Percentiles rank a stretch among this genome's conserved stretches.
phyloP scores from a whole-genome alignment of 2,329 filamentous ascomycete species.

The Alternaria postmessia region DNA sequence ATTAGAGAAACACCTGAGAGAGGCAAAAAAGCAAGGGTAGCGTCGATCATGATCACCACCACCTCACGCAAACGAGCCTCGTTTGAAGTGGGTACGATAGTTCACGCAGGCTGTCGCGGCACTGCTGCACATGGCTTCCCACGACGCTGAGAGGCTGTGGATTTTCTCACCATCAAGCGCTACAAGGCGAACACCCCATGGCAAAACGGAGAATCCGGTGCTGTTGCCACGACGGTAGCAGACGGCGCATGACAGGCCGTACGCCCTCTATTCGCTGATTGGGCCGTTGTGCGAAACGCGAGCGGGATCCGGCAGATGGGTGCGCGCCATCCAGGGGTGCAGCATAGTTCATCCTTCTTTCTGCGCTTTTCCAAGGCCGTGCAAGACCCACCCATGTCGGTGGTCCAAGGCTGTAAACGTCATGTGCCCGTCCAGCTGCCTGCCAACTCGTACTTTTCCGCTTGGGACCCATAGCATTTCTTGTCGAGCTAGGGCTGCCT shows the following conservation, averaged over 20 bases:
- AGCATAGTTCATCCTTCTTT: slow-evolving; percentile 28
- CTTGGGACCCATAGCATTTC: slow-evolving; percentile 37
- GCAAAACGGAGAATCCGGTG: slow-evolving; percentile 19
- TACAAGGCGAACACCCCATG: slow-evolving; percentile 18
- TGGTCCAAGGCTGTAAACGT: slow-evolving; percentile 41
- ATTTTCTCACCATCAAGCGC: slow-evolving; percentile 17
- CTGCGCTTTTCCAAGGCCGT: slow-evolving; percentile 31
- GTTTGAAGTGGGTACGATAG: slow-evolving; percentile 27
- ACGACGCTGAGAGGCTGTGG: slow-evolving; percentile 6
- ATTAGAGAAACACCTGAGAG: slow-evolving; percentile 41
- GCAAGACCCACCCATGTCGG: slow-evolving; percentile 35
- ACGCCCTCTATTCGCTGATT: slow-evolving; percentile 20
- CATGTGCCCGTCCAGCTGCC: slow-evolving; percentile 39
- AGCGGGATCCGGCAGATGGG: slow-evolving; percentile 33
- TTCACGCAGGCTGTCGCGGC: slow-evolving; percentile 3
- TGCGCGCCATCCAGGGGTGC: slow-evolving; percentile 30
- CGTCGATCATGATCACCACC: slow-evolving; percentile 40
- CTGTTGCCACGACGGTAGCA: slow-evolving; percentile 39
- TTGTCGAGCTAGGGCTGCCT: slow-evolving; percentile 21
- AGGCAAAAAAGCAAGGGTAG: slow-evolving; percentile 38
- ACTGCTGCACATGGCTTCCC: not conserved
- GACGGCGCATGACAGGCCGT: slow-evolving; percentile 14
- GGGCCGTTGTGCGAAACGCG: slow-evolving; percentile 25
- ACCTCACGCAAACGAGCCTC: slow-evolving; percentile 24
- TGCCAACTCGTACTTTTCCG: slow-evolving; percentile 24